Conservation (phyloP, 305 asterid species). For the Fraxinus velutina region DNA sequence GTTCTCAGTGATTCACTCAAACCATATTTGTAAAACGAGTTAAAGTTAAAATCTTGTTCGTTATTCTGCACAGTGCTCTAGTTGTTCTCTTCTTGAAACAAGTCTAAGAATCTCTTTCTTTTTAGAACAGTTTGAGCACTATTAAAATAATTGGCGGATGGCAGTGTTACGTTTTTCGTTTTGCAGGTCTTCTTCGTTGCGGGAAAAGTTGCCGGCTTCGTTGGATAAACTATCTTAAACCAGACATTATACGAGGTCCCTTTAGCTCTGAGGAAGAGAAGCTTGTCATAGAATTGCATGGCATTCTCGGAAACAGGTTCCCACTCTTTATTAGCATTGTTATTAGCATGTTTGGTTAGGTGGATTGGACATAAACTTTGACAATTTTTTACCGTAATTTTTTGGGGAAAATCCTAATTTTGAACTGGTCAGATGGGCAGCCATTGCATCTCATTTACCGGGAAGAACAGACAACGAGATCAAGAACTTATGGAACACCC, state of each 20-base stretch:
- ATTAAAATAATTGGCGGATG: neutral
- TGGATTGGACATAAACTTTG: neutral
- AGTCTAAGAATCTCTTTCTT: neutral
- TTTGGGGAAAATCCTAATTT: neutral
- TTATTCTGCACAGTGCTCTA: neutral
- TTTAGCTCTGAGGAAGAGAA: constrained; percentile 74
- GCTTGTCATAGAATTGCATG: constrained; percentile 84
- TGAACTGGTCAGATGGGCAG: constrained; percentile 66
- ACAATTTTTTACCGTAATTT: neutral
- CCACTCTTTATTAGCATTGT: neutral
- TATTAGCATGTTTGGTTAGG: neutral
- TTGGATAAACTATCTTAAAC: constrained; percentile 91
- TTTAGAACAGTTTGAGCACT: neutral
- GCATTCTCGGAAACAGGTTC: constrained; percentile 89
- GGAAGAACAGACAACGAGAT: constrained; percentile 94
- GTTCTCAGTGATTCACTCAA: neutral
- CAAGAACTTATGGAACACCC: constrained; percentile 95
- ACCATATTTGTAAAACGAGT: neutral
- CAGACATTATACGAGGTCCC: constrained; percentile 89
- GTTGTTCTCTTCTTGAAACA: neutral
- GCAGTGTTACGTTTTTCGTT: neutral
- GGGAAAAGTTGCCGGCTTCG: constrained; percentile 93
- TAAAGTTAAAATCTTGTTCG: neutral
- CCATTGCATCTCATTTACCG: constrained; percentile 84
- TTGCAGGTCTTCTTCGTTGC: constrained; percentile 82